Percentiles rank a stretch among this genome's conserved stretches.
Evolutionary conservation across 305 asterid genomes (phyloP).

Genomic region (Andrographis paniculata): DNA sequence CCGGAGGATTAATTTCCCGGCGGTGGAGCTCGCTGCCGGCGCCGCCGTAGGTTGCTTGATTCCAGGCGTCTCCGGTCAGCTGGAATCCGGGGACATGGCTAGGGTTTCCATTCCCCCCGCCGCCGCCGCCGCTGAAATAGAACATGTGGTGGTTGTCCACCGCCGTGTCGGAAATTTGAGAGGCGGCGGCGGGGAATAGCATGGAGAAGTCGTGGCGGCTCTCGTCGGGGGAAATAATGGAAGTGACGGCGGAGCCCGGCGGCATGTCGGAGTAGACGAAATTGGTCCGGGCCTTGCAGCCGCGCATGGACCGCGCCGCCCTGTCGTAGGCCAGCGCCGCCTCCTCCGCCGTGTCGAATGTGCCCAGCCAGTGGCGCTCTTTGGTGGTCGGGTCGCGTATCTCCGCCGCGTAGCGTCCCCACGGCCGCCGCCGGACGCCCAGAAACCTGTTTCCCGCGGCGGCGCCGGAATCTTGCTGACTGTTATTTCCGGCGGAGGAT

Average conservation of each 20-base stretch:
- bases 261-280: slow-evolving; percentile 95
- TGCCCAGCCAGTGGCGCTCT: slow-evolving; percentile 86
- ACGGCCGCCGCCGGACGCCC: slow-evolving; percentile 76
- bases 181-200: slow-evolving; percentile 17
- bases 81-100: no score
- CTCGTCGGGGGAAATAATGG: slow-evolving; percentile 75
- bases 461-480: slow-evolving; percentile 16
- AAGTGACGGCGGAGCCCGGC: slow-evolving; percentile 72
- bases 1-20: no score
- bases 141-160: no score
- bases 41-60: no score
- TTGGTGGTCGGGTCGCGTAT: slow-evolving; percentile 79
- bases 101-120: no score
- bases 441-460: slow-evolving; percentile 48
- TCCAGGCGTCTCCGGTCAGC: no score
- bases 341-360: slow-evolving; percentile 87
- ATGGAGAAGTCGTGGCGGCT: slow-evolving; percentile 31
- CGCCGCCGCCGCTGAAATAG: slow-evolving; percentile 25
- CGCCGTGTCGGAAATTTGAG: no score
- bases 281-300: slow-evolving; percentile 67
- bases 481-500: no score
- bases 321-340: slow-evolving; percentile 86
- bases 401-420: slow-evolving; percentile 92
- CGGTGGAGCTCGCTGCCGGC: slow-evolving; percentile 29
- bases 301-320: slow-evolving; percentile 80